phyloP scores from a whole-genome alignment of 2,329 filamentous ascomycete genomes.

The Daldinia sp. region DNA sequence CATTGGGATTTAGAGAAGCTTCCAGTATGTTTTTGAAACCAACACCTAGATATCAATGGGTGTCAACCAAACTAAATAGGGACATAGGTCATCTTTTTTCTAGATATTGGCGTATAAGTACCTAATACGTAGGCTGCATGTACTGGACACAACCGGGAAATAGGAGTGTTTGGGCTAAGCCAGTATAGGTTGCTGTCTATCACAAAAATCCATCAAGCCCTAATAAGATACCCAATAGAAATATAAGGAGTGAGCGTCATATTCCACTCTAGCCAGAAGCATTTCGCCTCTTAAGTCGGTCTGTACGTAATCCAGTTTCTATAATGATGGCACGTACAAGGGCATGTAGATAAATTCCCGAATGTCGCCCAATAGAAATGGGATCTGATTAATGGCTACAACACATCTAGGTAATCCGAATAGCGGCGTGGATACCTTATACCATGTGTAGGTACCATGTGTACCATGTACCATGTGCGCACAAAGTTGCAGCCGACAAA shows the following conservation, averaged over 20 bases:
- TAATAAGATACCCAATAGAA: not conserved
- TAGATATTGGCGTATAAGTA: not conserved
- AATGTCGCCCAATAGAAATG: conserved; percentile 28
- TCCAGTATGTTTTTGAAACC: not conserved
- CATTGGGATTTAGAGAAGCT: not conserved
- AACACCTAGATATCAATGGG: not conserved
- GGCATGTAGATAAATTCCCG: conserved; percentile 41
- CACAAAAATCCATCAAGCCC: conserved; percentile 9
- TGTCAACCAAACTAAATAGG: not conserved
- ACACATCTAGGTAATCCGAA: conserved; percentile 9
- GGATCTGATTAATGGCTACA: conserved; percentile 17
- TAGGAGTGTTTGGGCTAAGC: not conserved
- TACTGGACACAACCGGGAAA: not conserved
- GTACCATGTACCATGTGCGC: conserved; percentile 1
- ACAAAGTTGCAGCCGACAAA: conserved; percentile 33
- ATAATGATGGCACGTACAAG: conserved; percentile 30
- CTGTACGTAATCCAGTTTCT: conserved; percentile 35
- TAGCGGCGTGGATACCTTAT: conserved; percentile 22
- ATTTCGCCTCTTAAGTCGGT: conserved; percentile 17
- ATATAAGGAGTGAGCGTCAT: conserved; percentile 20
- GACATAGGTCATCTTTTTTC: not conserved
- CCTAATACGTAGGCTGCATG: not conserved
- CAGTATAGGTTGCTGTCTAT: not conserved
- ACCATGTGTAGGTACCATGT: not conserved
- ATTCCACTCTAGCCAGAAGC: conserved; percentile 8